Percentiles rank a stretch among this genome's conserved stretches.
These are phyloP conservation scores for Cryoendolithus antarcticus DNA, from an alignment of 2,329 filamentous ascomycete genomes.

Conservation along the genomic window DNA sequence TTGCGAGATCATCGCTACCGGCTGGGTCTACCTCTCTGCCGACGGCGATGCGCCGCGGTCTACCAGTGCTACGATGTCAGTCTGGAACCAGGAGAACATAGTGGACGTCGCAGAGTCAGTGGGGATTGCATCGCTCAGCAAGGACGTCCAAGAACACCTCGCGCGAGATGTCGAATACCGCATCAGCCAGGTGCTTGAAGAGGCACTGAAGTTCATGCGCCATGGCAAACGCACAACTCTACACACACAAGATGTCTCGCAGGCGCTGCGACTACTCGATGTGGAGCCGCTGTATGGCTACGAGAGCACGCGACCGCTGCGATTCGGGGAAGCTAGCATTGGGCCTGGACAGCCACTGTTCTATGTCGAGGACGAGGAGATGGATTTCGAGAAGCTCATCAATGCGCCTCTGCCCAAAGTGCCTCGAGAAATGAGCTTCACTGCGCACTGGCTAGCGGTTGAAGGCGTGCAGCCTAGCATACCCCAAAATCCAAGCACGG, in stretches of 20 bases:
- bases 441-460: constrained; percentile 93
- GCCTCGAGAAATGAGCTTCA: constrained; percentile 82
- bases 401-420: constrained; percentile 93
- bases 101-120: constrained; percentile 93
- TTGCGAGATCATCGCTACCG: no score
- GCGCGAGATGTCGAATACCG: constrained; percentile 93
- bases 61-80: constrained; percentile 30
- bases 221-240: constrained; percentile 75
- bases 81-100: constrained; percentile 96
- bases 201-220: constrained; percentile 93
- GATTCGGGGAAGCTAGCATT: constrained; percentile 86
- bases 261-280: constrained; percentile 74
- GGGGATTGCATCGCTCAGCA: constrained; percentile 66
- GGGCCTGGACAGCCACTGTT: constrained; percentile 90
- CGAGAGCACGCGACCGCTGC: constrained; percentile 75
- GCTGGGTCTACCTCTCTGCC: no score
- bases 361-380: constrained; percentile 96
- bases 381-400: constrained; percentile 97
- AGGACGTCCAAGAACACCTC: constrained; percentile 77
- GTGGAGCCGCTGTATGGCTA: constrained; percentile 95
- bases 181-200: constrained; percentile 82
- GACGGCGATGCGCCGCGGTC: no score
- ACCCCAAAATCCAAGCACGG: constrained; percentile 75
- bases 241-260: constrained; percentile 77
- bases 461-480: constrained; percentile 96